A percentile compares a stretch with the other conserved stretches of the same genome.
Conservation (phyloP, 768 basidiomycete species). For the Boletellus sp. region DNA sequence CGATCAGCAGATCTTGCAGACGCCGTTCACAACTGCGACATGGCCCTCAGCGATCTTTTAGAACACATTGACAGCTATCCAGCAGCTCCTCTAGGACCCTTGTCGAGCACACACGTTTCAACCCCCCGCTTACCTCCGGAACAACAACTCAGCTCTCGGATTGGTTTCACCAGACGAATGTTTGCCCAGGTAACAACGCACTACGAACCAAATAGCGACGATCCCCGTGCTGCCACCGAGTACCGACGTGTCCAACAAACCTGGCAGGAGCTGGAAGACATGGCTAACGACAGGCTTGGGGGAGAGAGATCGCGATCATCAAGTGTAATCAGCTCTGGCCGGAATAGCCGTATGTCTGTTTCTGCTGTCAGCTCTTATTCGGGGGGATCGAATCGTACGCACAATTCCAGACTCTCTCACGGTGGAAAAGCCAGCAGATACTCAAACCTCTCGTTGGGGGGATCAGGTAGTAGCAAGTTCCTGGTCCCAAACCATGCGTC, state of each 20-base stretch:
- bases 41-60: slow-evolving; percentile 76
- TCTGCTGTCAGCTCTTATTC: slow-evolving; percentile 35
- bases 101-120: slow-evolving; percentile 49
- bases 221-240: slow-evolving; percentile 59
- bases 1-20: slow-evolving; percentile 53
- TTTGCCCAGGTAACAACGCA: slow-evolving; percentile 46
- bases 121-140: slow-evolving; percentile 48
- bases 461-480: slow-evolving; percentile 39
- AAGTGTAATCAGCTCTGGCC: slow-evolving; percentile 64
- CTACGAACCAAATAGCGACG: slow-evolving; percentile 46
- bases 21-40: slow-evolving; percentile 56
- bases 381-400: slow-evolving; percentile 15
- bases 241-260: slow-evolving; percentile 68
- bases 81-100: slow-evolving; percentile 45
- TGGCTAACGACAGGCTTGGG: slow-evolving; percentile 65
- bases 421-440: slow-evolving; percentile 28
- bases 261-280: slow-evolving; percentile 77
- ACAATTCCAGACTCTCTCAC: slow-evolving; percentile 12
- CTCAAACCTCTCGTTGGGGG: slow-evolving; percentile 27
- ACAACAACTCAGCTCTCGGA: slow-evolving; percentile 60
- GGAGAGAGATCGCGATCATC: slow-evolving; percentile 61
- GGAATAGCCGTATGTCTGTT: slow-evolving; percentile 53
- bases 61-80: slow-evolving; percentile 87
- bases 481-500: slow-evolving; percentile 43
- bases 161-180: slow-evolving; percentile 56